Evolutionary conservation across 441 rosid genomes (phyloP).

Genomic region (Sinapis alba): DNA sequence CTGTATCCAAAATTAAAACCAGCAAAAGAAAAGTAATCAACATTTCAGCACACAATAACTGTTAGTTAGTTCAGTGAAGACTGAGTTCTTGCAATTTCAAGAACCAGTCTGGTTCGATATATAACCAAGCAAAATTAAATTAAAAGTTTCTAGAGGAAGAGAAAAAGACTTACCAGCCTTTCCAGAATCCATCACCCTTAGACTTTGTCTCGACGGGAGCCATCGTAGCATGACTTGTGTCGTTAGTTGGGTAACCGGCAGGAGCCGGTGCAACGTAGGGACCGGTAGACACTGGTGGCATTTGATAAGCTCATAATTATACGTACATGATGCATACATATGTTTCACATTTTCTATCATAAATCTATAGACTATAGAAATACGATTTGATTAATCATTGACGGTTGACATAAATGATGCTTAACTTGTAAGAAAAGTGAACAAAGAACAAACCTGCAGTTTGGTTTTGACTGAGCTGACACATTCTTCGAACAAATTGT

Average conservation of each 20-base stretch:
- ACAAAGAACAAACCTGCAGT: constrained; percentile 27
- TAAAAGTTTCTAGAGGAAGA: not conserved
- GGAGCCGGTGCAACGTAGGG: constrained; percentile 57
- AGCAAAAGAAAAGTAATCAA: constrained; percentile 6
- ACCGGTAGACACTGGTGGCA: constrained; percentile 38
- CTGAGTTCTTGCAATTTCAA: no score
- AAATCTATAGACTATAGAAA: no score
- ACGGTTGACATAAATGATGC: not conserved
- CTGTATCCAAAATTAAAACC: constrained; percentile 14
- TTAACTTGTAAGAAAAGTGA: not conserved
- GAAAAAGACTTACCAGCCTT: constrained; percentile 56
- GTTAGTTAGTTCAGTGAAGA: no score
- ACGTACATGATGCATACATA: not conserved
- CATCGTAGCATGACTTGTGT: constrained; percentile 20
- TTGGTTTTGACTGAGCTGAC: constrained; percentile 30
- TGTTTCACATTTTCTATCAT: no score
- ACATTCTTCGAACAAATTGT: constrained; percentile 21
- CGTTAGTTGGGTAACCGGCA: constrained; percentile 57
- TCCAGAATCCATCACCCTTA: constrained; percentile 80
- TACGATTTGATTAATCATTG: not conserved
- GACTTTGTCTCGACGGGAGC: constrained; percentile 54
- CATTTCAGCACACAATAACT: not conserved
- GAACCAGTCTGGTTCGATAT: not conserved
- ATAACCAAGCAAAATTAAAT: not conserved
- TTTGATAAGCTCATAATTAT: constrained; percentile 31